phyloP scores from a whole-genome alignment of 352 stramenopile species.

The Pythium brachiatum region DNA sequence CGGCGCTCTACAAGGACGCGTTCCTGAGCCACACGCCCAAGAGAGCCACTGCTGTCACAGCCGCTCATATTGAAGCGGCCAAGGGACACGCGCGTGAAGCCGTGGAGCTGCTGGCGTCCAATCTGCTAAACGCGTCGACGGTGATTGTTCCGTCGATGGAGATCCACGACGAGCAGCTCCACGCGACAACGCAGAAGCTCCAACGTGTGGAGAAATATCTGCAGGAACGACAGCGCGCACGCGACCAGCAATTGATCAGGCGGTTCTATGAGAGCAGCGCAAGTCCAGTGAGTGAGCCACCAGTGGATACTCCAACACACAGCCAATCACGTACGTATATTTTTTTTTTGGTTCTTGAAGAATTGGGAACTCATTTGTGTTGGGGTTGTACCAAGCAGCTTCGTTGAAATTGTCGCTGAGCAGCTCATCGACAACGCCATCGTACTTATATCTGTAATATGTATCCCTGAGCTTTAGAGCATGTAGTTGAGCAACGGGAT shows the following conservation, averaged over 20 bases:
- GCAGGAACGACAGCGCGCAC: background rate
- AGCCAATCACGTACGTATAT: too few species aligned
- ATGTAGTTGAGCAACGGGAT: slow-evolving; percentile 45
- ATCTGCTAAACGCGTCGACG: slow-evolving; percentile 49
- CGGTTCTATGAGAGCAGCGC: background rate
- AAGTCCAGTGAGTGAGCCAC: background rate
- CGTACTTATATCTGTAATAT: slow-evolving; percentile 12
- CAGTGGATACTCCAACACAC: background rate
- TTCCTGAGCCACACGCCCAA: slow-evolving; percentile 22
- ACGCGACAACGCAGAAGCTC: slow-evolving; percentile 3
- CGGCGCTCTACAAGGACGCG: slow-evolving; percentile 48
- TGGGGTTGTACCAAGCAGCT: too few species aligned
- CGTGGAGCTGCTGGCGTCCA: slow-evolving; percentile 57
- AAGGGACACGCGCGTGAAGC: slow-evolving; percentile 48
- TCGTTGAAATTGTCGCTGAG: slow-evolving; percentile 3
- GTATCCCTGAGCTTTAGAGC: slow-evolving; percentile 14
- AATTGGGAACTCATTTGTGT: too few species aligned
- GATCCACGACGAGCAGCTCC: slow-evolving; percentile 30
- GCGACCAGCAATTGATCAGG: slow-evolving; percentile 11
- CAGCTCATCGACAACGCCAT: background rate
- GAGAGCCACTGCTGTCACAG: slow-evolving; percentile 22
- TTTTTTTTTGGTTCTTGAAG: background rate
- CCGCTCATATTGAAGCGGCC: slow-evolving; percentile 40
- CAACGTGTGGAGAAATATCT: slow-evolving; percentile 9
- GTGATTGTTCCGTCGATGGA: slow-evolving; percentile 38